These are phyloP conservation scores for Capsella rubella DNA, from an alignment of 441 rosid genomes.

Conservation along the genomic window DNA sequence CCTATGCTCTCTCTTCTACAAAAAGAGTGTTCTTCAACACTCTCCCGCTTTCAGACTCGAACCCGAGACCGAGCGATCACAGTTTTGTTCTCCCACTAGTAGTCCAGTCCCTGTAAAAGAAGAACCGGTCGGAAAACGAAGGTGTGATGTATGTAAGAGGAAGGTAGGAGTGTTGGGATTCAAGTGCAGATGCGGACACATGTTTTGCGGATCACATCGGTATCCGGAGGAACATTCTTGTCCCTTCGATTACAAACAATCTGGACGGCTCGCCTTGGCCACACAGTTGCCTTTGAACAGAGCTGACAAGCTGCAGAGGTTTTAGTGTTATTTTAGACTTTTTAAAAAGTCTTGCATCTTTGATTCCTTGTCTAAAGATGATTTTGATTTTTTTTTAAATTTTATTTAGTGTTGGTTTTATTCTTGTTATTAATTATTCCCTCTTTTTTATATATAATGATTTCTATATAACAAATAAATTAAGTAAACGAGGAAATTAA, in stretches of 20 bases:
- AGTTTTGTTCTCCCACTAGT: not conserved
- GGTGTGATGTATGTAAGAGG: slow-evolving; percentile 41
- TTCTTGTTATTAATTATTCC: too few species aligned
- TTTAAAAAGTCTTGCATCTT: not conserved
- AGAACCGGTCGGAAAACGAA: slow-evolving; percentile 19
- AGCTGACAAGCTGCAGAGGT: slow-evolving; percentile 9
- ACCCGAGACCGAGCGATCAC: slow-evolving; percentile 1
- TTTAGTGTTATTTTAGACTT: slow-evolving; percentile 1
- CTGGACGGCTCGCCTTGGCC: slow-evolving; percentile 16
- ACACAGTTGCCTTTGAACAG: slow-evolving; percentile 16
- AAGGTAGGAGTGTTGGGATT: slow-evolving; percentile 78
- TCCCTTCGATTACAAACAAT: slow-evolving; percentile 60
- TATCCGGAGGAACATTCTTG: slow-evolving; percentile 84
- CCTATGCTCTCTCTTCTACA: slow-evolving; percentile 33
- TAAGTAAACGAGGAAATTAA: too few species aligned
- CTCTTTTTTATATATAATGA: too few species aligned
- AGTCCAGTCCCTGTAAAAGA: not conserved
- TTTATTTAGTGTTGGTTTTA: too few species aligned
- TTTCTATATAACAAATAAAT: too few species aligned
- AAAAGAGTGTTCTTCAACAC: slow-evolving; percentile 3
- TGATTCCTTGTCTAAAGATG: not conserved
- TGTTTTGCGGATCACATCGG: slow-evolving; percentile 76
- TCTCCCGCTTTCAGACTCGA: not conserved
- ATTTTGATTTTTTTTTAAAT: not conserved
- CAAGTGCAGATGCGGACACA: slow-evolving; percentile 69